Evolutionary conservation across 75 land plant genomes (phyloP), one percentile per base, ranked within the genome.

Genomic region (Pinus tabuliformis): DNA sequence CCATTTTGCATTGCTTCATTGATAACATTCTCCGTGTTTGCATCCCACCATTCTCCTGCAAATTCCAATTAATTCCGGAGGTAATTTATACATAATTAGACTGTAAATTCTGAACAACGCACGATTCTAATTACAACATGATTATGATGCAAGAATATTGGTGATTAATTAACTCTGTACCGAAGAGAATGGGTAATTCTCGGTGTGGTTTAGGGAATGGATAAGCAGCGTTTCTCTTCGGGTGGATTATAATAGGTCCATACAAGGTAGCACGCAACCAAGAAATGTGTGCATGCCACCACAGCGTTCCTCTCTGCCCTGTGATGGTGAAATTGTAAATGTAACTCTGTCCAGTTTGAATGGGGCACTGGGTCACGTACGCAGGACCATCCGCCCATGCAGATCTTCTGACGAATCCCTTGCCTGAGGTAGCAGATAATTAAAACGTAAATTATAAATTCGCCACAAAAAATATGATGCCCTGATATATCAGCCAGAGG

Each of bases 1-100:
- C 95, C 95, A 12, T 75, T 78, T 63, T 77, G 80, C 72, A 88
- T n/a, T 20, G 91, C 85, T 59, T 86, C 81, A 56, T 66, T 79
- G 70, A 86, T 79, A 4, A 91, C 77, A 4, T 70, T 73, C 73
- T 89, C 92, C 21, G 88, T 71, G 72, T 89, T 81, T 20, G 80
- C 85, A 63, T 86, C 87, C 80, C 84, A 91, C 93, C 93, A 91
- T 74, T 91, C 93, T 3, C 93, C 93, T 91, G 74, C 56, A 78
- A 45, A 73, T 42, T 63, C 26, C 1, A 68, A 62, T 6, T 49
- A 49, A 9, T 49, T 49, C 11, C 2, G 8, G 56, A 75, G 12
- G 70, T 79, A 56, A 78, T 83, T n/a, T 83, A 83, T 28, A 52
- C 18, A 1, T 70, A 45, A 70, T 76, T 11, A 24, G 78, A 74